Base-by-base conservation (phyloP, 768 basidiomycete species). In the Trichaptum fuscoviolaceum region DNA sequence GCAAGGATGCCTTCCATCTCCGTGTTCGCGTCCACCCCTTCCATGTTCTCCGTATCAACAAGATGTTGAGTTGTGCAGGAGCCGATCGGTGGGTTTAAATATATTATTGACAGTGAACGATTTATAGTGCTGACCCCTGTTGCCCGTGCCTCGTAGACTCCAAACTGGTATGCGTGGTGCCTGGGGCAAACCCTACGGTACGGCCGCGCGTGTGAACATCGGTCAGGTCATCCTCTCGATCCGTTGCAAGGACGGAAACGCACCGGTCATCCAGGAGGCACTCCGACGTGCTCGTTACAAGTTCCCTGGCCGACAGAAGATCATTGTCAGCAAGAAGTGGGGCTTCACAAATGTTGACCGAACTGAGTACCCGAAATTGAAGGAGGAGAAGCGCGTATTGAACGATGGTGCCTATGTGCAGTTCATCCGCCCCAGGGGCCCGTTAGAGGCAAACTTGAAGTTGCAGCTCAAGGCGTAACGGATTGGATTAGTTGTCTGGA, bases 11-110 rank as follows among this genome's bases (percentile, higher is more conserved):
- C 5, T 99, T 99, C 95, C 96, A 99, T 78, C 78, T 99, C 78
- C 88, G 96, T 71, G 94, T 99, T 72, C 92, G 95, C 68, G 93
- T 93, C 67, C 96, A 99, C 83, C 97, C 96, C 58, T 97, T 91
- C 93, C 97, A 99, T 78, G 94, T 99, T 73, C 80, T 99, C 81
- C 92, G 97, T 70, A 97, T 97, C 89, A 97, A 99, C 92, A 99
- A 99, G 90, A 99, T 97, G 93, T 92, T 99, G 85, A 92, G 90
- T 67, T 99, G 97, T 77, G 97, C 97, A 73, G 96, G 97, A 72
- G 96, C 97, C 73, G 97, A 99, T 94, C 84, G 93, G 93, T 91
- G 68, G 60, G 86, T 76, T 7, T 7, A 20, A 58, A 18, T 62
- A 1, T 17, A 36, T 63, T 26, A 25, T 34, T 27, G 57, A 25